These are phyloP conservation scores for Neostapfia colusana DNA, from an alignment of 176 grass and related monocot species.

Conservation along the genomic window DNA sequence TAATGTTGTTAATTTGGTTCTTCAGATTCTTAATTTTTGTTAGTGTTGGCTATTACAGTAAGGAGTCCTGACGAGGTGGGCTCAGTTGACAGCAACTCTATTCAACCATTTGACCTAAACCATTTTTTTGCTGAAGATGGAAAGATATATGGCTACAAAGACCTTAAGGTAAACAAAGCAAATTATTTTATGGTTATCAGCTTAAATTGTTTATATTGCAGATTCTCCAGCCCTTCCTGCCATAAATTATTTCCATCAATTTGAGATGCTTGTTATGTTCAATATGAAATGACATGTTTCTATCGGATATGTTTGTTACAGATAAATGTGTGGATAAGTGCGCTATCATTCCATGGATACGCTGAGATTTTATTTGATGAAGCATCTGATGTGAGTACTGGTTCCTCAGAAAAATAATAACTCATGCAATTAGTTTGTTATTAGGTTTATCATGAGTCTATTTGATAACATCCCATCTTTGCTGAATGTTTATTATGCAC, in stretches of 20 bases:
- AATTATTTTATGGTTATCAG: background rate
- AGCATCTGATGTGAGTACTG: constrained; percentile 69
- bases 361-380: constrained; percentile 72
- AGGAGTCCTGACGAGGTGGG: constrained; percentile 52
- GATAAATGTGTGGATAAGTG: constrained; percentile 89
- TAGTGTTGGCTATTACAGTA: constrained; percentile 47
- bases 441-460: background rate
- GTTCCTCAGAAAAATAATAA: background rate
- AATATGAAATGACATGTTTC: constrained; percentile 16
- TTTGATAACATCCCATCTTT: constrained; percentile 13
- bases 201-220: background rate
- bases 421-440: background rate
- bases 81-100: constrained; percentile 41
- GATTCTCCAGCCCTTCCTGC: background rate
- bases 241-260: constrained; percentile 2
- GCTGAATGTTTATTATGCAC: background rate
- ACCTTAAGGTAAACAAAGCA: constrained; percentile 59
- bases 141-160: constrained; percentile 93
- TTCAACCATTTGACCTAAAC: constrained; percentile 76
- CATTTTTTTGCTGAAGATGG: constrained; percentile 93
- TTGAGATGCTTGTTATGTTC: constrained; percentile 9
- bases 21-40: constrained; percentile 6
- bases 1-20: constrained; percentile 26
- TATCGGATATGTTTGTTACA: constrained; percentile 45
- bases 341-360: constrained; percentile 76